Base-by-base conservation (phyloP, 495 filamentous ascomycete species). In the Sordaria brevicollis region DNA sequence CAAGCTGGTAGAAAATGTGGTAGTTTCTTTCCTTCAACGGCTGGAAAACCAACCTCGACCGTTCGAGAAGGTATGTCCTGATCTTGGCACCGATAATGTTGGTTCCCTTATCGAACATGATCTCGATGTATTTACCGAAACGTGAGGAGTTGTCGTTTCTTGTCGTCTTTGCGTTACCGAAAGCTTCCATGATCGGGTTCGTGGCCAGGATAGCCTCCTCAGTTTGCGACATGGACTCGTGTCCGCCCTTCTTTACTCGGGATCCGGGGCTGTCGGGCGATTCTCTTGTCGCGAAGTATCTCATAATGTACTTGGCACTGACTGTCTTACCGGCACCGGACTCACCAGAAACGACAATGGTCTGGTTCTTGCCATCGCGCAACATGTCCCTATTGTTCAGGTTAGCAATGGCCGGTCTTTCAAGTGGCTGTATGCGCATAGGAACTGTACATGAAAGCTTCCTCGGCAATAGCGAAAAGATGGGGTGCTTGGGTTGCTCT, bases 71-170 rank as follows among this genome's bases (percentile, higher is more conserved):
- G 79, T 98, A 99, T 38, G 94, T 97, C 73, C 95, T 84, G 74
- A 99, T 98, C 83, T 94, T 94, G 35, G 95, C 95, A 70, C 95
- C 95, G 75, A 99, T 96, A 77, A 99, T 99, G 76, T 97, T 95
- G 68, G 93, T 96, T 73, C 89, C 88, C 70, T 91, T 89, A 82
- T 98, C 93, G 76, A 99, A 99, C 92, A 99, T 93, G 73, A 99
- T 99, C 80, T 99, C 95, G 73, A 99, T 97, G 77, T 99, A 99
- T 85, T 99, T 99, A 73, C 95, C 95, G 79, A 99, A 99, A 70
- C 95, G 89, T 21, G 94, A 97, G 5, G 95, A 99, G 81, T 99
- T 99, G 83, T 99, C 96, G 81, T 99, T 99, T 73, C 95, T 86
- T 1, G 96, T 98, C 4, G 95, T 99, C 83, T 99, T 99, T 35